Evolutionary conservation across 108 stramenopile species (phyloP), one percentile per base, ranked within the genome.

Genomic region (Skeletonema tropicum): DNA sequence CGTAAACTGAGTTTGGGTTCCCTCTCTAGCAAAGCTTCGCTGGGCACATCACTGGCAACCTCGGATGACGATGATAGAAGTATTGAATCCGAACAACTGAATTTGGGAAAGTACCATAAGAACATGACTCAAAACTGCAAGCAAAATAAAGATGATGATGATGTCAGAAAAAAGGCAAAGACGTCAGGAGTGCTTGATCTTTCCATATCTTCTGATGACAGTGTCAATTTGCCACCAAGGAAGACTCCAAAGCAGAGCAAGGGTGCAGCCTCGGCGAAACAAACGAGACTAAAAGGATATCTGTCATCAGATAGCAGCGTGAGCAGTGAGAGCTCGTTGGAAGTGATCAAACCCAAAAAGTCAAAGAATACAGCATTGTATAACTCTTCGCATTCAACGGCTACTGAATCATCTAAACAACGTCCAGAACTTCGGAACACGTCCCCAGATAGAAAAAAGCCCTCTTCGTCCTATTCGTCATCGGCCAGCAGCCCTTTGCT

Each of bases 201-300:
- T 62, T 30, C n/a, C 12, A 46, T 45, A n/a, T 63, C 61, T 11
- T 64, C 71, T 52, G 71, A 49, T 46, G 30, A 32, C 25, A 61
- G 2, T 48, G 23, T 33, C 58, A 23, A 41, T 41, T 15, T 49
- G 38, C 52, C 71, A 17, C 62, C 64, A 4, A 73, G 15, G 55
- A 63, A 49, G 35, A 21, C 64, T 63, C 7, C 42, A 48, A 61
- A 32, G 41, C 29, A 71, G 71, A 71, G 11, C 11, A 39, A 11
- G 38, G 38, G 38, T 12, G 38, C 11, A 39, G 12, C 10, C 2
- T 39, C 10, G 10, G 11, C 38, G 38, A 39, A 39, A 2, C 10
- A 39, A 39, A 12, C 38, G 38, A 39, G 38, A 1, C 38, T 39
- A 11, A 39, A 39, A 10, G 38, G 10, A 12, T 39, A 39, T 39